These are phyloP conservation scores for Tulasnella sp. DNA, from an alignment of 768 basidiomycete species.

Conservation along the genomic window DNA sequence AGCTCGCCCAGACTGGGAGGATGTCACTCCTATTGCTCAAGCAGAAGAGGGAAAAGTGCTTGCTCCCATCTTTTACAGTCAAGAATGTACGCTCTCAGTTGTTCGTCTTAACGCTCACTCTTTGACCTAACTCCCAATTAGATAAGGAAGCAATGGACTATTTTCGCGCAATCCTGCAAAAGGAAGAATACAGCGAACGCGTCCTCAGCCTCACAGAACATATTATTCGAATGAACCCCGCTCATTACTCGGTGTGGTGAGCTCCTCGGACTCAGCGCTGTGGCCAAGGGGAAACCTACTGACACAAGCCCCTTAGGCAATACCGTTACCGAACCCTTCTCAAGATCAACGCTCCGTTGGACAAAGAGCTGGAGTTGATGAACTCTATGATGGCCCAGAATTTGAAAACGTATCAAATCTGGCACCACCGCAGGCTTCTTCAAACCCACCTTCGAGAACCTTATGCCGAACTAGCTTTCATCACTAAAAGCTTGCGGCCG, in stretches of 20 bases:
- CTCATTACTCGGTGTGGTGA: constrained; percentile 93
- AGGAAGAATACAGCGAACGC: constrained; percentile 75
- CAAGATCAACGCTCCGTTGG: constrained; percentile 64
- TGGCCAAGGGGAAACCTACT: background rate
- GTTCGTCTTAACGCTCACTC: constrained; percentile 28
- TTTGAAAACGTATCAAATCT: constrained; percentile 97
- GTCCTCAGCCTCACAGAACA: constrained; percentile 86
- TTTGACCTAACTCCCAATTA: constrained; percentile 42
- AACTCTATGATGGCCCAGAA: constrained; percentile 81
- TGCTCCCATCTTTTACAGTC: constrained; percentile 89
- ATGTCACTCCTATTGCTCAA: constrained; percentile 78
- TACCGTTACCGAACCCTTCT: constrained; percentile 89
- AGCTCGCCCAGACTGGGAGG: constrained; percentile 74
- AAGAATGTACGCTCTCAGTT: constrained; percentile 69
- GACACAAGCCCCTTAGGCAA: constrained; percentile 62
- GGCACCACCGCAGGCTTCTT: constrained; percentile 87
- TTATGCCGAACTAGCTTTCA: constrained; percentile 72
- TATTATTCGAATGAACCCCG: constrained; percentile 90
- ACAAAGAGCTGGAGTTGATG: constrained; percentile 81
- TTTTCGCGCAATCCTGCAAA: constrained; percentile 81
- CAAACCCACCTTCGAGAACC: constrained; percentile 60
- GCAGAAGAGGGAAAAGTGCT: constrained; percentile 84
- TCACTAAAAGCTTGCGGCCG: constrained; percentile 64
- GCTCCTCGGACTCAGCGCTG: background rate
- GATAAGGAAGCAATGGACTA: constrained; percentile 93